Base-by-base conservation (phyloP, 768 basidiomycete species). In the Strobilomyces confusus region DNA sequence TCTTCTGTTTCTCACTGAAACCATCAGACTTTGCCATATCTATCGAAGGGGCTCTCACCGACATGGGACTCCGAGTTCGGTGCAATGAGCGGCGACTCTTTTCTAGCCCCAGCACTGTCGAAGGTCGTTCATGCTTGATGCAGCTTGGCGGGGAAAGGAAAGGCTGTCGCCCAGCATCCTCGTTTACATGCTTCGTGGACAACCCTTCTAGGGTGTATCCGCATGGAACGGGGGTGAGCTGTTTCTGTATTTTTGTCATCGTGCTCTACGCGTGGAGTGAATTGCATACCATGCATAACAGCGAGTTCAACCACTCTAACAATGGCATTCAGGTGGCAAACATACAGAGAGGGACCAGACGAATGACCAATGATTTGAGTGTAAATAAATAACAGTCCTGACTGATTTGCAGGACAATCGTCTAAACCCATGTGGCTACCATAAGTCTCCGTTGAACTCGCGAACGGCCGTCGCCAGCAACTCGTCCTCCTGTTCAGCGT, bases 1-100 rank as follows among this genome's bases (percentile, higher is more conserved):
- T 63, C 63, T 72, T 79, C 52, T 84, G 80, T 58, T 77, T 79
- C n/a, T n/a, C n/a, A n/a, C n/a, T n/a, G n/a, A n/a, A n/a, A n/a
- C n/a, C n/a, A n/a, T n/a, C n/a, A n/a, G n/a, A n/a, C n/a, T n/a
- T n/a, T n/a, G n/a, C n/a, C n/a, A n/a, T n/a, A n/a, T n/a, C 84
- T 72, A 19, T 43, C 49, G n/a, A 72, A 66, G 13, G 78, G 56
- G 17, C 72, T 70, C 6, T 74, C 69, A 50, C 80, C 75, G 2
- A 72, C 61, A 19, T 73, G 69, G 3, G 75, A 74, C 17, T 70
- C 70, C 4, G 79, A 72, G 19, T 68, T 64, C 0, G 80, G 79
- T 6, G 80, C 80, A 0, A 75, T 75, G 5, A 77, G 77, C 1
- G 79, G 80, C 9, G 82, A 71, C 23, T 25, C 60, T 30, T 45